phyloP scores from a whole-genome alignment of 2,329 filamentous ascomycete species.

The Fonsecaea monophora region DNA sequence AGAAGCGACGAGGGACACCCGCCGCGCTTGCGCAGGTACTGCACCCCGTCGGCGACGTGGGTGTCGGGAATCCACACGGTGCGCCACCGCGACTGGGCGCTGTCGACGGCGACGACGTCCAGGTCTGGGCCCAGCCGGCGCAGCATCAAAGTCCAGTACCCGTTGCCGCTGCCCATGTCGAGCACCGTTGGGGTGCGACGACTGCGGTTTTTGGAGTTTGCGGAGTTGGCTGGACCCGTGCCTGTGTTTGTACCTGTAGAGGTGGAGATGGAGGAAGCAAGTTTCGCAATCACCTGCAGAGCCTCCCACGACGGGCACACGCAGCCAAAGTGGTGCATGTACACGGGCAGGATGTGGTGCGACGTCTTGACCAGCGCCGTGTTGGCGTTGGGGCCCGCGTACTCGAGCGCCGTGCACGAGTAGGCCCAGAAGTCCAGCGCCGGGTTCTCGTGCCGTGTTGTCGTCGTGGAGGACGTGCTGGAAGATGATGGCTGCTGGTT shows the following conservation, averaged over 20 bases:
- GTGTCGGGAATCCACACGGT: conserved; percentile 74
- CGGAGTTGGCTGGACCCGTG: neutral
- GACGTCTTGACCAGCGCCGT: conserved; percentile 62
- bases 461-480: conserved; percentile 44
- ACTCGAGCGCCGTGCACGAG: conserved; percentile 68
- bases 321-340: conserved; percentile 82
- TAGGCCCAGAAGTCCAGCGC: conserved; percentile 73
- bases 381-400: conserved; percentile 63
- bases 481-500: conserved; percentile 38
- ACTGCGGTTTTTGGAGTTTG: no score
- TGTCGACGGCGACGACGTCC: conserved; percentile 68
- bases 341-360: conserved; percentile 73
- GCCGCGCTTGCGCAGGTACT: conserved; percentile 61
- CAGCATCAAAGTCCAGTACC: conserved; percentile 78
- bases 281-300: conserved; percentile 64
- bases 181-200: conserved; percentile 51
- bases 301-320: conserved; percentile 72
- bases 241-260: no score
- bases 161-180: conserved; percentile 74
- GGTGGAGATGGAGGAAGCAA: conserved; percentile 51
- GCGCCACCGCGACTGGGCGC: conserved; percentile 70
- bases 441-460: conserved; percentile 62
- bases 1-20: conserved; percentile 65
- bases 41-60: conserved; percentile 64
- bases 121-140: conserved; percentile 59